Percentiles rank a stretch among this genome's conserved stretches.
phyloP scores from a whole-genome alignment of 441 rosid genomes.

The Erodium trifolium region DNA sequence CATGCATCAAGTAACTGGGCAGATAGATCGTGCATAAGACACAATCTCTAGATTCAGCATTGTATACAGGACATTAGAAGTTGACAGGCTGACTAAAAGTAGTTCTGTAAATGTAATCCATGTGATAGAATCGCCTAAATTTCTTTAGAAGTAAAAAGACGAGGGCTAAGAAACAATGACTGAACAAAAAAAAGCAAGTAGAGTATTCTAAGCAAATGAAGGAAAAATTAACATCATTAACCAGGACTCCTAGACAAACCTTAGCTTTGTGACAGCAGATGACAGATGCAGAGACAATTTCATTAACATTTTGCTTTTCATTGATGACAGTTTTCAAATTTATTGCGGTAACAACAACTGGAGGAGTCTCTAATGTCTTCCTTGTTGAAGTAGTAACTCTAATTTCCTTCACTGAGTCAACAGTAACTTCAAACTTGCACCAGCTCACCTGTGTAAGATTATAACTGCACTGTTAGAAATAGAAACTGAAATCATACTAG shows the following conservation, averaged over 20 bases:
- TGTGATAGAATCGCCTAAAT: no score
- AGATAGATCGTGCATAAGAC: not conserved
- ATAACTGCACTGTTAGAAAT: slow-evolving; percentile 21
- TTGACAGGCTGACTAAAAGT: no score
- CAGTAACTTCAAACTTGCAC: slow-evolving; percentile 86
- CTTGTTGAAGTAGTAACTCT: slow-evolving; percentile 42
- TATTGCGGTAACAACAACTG: slow-evolving; percentile 80
- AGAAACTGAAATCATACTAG: slow-evolving; percentile 16
- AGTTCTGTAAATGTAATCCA: no score
- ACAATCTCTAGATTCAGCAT: not conserved
- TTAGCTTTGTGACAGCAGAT: slow-evolving; percentile 88
- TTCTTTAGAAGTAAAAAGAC: slow-evolving; percentile 6
- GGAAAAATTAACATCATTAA: slow-evolving; percentile 12
- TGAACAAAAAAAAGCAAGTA: not conserved
- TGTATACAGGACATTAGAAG: not conserved
- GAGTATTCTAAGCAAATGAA: slow-evolving; percentile 14
- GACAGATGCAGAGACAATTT: slow-evolving; percentile 83
- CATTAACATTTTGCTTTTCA: slow-evolving; percentile 73
- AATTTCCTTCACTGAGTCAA: slow-evolving; percentile 65
- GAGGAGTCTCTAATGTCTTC: slow-evolving; percentile 53
- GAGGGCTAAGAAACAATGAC: slow-evolving; percentile 14
- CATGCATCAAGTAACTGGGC: not conserved
- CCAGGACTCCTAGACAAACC: slow-evolving; percentile 41
- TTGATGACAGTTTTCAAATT: slow-evolving; percentile 80
- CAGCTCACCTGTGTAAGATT: slow-evolving; percentile 69